These are phyloP conservation scores for Silene noctiflora DNA, from an alignment of 179 eudicot genomes.

Conservation along the genomic window DNA sequence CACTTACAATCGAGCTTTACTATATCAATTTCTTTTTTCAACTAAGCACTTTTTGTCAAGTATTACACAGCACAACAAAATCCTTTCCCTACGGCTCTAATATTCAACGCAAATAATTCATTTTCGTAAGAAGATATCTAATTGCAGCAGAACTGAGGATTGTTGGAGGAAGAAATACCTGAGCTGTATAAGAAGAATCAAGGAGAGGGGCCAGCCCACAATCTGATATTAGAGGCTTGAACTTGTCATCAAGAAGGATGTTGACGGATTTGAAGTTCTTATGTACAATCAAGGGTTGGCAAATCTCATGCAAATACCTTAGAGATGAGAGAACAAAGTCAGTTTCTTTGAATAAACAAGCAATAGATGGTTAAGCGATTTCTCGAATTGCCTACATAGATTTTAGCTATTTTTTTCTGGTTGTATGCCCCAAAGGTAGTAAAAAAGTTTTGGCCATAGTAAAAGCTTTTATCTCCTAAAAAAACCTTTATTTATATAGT, in stretches of 20 bases:
- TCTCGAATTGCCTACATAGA: neutral
- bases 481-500: too few relatives aligned
- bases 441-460: neutral
- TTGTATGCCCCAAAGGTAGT: too few relatives aligned
- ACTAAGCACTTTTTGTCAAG: too few relatives aligned
- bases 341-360: neutral
- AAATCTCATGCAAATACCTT: conserved; percentile 78
- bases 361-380: neutral
- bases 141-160: neutral
- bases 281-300: conserved; percentile 70
- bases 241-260: conserved; percentile 69
- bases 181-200: conserved; percentile 37
- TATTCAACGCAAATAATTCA: neutral
- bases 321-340: conserved; percentile 7
- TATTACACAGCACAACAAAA: too few relatives aligned
- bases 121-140: neutral
- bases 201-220: conserved; percentile 68
- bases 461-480: too few relatives aligned
- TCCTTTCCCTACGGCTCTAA: neutral
- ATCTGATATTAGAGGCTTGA: conserved; percentile 62
- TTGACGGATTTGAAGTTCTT: conserved; percentile 71
- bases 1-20: too few relatives aligned
- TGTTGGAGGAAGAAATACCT: conserved; percentile 37
- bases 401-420: neutral
- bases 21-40: too few relatives aligned